Percentiles rank a stretch among this genome's conserved stretches.
Conservation (phyloP, 1,284 basidiomycete genomes). For the Cutaneotrichosporon cyanovorans region DNA sequence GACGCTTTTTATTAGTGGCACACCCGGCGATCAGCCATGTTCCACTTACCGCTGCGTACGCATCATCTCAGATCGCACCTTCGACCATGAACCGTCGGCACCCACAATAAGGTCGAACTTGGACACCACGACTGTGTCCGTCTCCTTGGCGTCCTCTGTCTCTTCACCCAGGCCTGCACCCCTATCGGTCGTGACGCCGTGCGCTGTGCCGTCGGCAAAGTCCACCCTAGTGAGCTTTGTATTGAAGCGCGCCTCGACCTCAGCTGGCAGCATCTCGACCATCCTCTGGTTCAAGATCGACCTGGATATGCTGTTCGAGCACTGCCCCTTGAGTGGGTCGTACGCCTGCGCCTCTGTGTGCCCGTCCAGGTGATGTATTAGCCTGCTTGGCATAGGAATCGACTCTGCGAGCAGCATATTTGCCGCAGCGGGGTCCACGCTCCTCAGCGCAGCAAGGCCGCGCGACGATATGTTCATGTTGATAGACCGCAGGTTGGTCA, state of each 20-base stretch:
- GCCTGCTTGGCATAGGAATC: conserved; percentile 90
- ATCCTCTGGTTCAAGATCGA: conserved; percentile 77
- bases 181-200: conserved; percentile 14
- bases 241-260: conserved; percentile 66
- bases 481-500: conserved; percentile 62
- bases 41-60: conserved; percentile 72
- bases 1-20: conserved; percentile 56
- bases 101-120: conserved; percentile 79
- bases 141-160: conserved; percentile 5
- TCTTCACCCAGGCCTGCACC: conserved; percentile 12
- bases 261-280: conserved; percentile 55
- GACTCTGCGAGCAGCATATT: conserved; percentile 67
- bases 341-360: conserved; percentile 72
- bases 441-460: conserved; percentile 76
- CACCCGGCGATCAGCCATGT: conserved; percentile 1
- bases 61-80: conserved; percentile 82
- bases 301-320: conserved; percentile 88
- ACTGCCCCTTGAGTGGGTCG: conserved; percentile 73
- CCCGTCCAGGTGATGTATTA: conserved; percentile 79
- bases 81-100: conserved; percentile 80
- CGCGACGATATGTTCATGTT: conserved; percentile 93
- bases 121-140: conserved; percentile 25
- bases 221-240: conserved; percentile 80
- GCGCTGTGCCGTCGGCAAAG: conserved; percentile 47
- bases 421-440: conserved; percentile 67